Conservation (phyloP, 495 filamentous ascomycete genomes). For the Glonium stellatum region DNA sequence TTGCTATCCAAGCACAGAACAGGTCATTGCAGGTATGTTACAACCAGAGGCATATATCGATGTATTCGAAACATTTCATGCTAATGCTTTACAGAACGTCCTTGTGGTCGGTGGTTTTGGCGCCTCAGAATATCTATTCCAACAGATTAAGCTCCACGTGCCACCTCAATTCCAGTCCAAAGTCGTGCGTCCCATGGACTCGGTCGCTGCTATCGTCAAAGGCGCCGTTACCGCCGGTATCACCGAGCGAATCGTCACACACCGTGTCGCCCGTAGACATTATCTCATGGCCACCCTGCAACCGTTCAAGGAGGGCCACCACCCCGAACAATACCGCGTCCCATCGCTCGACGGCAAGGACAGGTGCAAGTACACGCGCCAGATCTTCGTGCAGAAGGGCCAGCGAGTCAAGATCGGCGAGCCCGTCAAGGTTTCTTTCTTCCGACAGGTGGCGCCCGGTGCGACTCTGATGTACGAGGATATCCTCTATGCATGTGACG, state of each 20-base stretch:
- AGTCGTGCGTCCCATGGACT: slow-evolving; percentile 72
- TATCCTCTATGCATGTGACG: slow-evolving; percentile 95
- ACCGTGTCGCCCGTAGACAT: slow-evolving; percentile 94
- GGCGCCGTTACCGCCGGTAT: slow-evolving; percentile 82
- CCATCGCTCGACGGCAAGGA: slow-evolving; percentile 95
- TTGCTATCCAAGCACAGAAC: slow-evolving; percentile 71
- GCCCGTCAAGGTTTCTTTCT: slow-evolving; percentile 97
- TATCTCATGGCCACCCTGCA: slow-evolving; percentile 99
- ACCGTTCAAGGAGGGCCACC: slow-evolving; percentile 97
- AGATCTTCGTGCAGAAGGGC: slow-evolving; percentile 98
- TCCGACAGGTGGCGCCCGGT: slow-evolving; percentile 94
- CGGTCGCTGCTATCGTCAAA: slow-evolving; percentile 70
- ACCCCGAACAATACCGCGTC: slow-evolving; percentile 95
- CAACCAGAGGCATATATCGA: background rate
- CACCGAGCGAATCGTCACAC: slow-evolving; percentile 90
- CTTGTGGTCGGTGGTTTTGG: slow-evolving; percentile 69
- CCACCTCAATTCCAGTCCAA: slow-evolving; percentile 74
- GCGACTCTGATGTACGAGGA: slow-evolving; percentile 99
- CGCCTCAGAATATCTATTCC: slow-evolving; percentile 71
- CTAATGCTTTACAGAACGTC: slow-evolving; percentile 49
- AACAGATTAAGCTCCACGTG: slow-evolving; percentile 75
- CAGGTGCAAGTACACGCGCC: slow-evolving; percentile 95
- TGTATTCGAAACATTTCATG: background rate
- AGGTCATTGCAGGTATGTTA: slow-evolving; percentile 58
- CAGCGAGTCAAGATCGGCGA: slow-evolving; percentile 98